Conservation (phyloP, 106 monocot genomes). For the Phalaenopsis aphrodite region DNA sequence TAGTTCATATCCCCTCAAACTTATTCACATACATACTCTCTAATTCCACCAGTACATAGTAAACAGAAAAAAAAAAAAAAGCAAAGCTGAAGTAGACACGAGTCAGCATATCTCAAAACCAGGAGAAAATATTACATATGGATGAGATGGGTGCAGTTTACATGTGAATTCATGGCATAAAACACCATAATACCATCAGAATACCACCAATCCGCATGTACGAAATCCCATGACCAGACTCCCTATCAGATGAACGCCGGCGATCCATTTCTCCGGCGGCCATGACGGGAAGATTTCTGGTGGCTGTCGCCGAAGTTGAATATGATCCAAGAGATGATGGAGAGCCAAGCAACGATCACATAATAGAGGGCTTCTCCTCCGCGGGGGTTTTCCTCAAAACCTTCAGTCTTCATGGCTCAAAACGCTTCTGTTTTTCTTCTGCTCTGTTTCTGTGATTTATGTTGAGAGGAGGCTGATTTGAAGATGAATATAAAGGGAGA, state of each 20-base stretch:
- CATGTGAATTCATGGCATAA: no score
- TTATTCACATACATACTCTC: no score
- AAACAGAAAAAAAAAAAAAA: no score
- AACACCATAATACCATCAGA: no score
- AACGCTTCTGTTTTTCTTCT: neutral
- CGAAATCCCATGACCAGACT: neutral
- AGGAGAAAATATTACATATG: neutral
- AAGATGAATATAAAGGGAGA: no score
- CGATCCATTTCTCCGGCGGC: constrained; percentile 2
- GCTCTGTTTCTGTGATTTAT: neutral
- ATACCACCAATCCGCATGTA: no score
- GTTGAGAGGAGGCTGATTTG: no score
- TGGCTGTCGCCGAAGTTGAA: constrained; percentile 18
- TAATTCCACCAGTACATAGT: no score
- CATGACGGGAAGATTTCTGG: neutral
- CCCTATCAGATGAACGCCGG: constrained; percentile 16
- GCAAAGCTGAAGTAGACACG: no score
- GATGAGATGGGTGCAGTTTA: no score
- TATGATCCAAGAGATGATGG: constrained; percentile 27
- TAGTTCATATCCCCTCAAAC: no score
- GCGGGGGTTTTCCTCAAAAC: neutral
- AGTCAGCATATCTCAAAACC: neutral
- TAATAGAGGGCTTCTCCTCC: constrained; percentile 27
- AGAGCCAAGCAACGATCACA: constrained; percentile 21
- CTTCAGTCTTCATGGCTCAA: constrained; percentile 13